Evolutionary conservation across 306 rosid species (phyloP).

Genomic region (Prunus mongolica): DNA sequence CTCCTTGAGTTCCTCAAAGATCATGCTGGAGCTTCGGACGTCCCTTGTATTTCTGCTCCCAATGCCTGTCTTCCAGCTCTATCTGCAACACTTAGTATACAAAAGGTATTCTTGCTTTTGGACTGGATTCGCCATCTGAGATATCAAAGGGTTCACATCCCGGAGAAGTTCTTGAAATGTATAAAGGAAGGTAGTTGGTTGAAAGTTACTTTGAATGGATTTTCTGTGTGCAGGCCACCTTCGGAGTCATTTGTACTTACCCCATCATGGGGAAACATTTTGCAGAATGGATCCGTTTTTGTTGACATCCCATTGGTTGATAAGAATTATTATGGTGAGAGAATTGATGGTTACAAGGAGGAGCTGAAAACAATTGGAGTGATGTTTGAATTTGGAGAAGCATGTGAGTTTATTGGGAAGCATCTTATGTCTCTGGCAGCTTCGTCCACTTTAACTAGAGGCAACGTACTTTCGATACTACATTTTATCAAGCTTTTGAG

Average conservation of each 20-base stretch:
- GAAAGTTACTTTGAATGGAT: slow-evolving; percentile 37
- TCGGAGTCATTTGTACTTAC: slow-evolving; percentile 45
- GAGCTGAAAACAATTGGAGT: slow-evolving; percentile 64
- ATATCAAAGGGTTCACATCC: slow-evolving; percentile 12
- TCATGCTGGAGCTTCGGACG: slow-evolving; percentile 45
- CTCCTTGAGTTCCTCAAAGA: slow-evolving; percentile 39
- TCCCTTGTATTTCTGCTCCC: slow-evolving; percentile 60
- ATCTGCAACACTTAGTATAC: slow-evolving; percentile 44
- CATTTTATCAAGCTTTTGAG: slow-evolving; percentile 45
- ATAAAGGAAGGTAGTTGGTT: slow-evolving; percentile 68
- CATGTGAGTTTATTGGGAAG: slow-evolving; percentile 49
- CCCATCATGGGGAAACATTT: slow-evolving; percentile 39
- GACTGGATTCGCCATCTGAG: slow-evolving; percentile 50
- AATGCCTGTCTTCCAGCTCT: slow-evolving; percentile 43
- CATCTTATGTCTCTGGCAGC: slow-evolving; percentile 54
- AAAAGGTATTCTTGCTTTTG: slow-evolving; percentile 59
- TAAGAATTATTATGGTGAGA: slow-evolving; percentile 35
- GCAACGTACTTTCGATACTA: slow-evolving; percentile 43
- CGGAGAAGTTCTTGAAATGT: slow-evolving; percentile 40
- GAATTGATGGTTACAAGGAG: slow-evolving; percentile 38
- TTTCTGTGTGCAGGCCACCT: slow-evolving; percentile 42
- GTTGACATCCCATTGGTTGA: slow-evolving; percentile 71
- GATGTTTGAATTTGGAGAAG: slow-evolving; percentile 56
- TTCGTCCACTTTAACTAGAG: slow-evolving; percentile 29
- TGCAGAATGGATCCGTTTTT: slow-evolving; percentile 50